Evolutionary conservation across 2,329 filamentous ascomycete species (phyloP), one percentile per base, ranked within the genome.

Genomic region (Aspergillus fructus): DNA sequence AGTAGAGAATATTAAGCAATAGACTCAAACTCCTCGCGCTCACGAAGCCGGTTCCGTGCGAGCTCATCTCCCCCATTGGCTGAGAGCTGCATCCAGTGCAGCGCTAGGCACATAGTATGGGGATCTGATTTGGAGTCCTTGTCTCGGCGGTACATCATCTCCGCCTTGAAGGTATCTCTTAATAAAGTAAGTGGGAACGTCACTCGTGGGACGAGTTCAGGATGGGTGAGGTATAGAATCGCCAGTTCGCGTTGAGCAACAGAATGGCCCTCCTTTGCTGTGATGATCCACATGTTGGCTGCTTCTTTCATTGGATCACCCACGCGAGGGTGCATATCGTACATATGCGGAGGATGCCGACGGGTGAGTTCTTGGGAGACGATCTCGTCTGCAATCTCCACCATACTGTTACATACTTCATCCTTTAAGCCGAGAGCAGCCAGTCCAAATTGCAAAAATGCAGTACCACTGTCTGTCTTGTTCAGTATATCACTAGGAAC

Each of bases 31-130:
- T 87, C 84, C 66, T 84, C 82, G 47, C 83, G 76, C 76, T 96
- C 90, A 62, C 88, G 83, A 73, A 97, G 78, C 75, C 93, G 93
- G 71, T 88, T 89, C 70, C 86, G 88, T 19, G 93, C 93, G 64
- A 96, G 79, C 68, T 89, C 85, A 71, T 97, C 93, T 1, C 92
- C 92, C n/a, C 92, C 92, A 54, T 84, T 83, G 66, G 91, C 89
- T 39, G 90, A 92, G 63, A 90, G 81, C 77, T 93, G 91, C 92
- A 97, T 97, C 93, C 93, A 97, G 79, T 97, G 93, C 75, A 96
- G 87, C 9, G 93, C 93, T 56, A 96, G 85, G 68, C 93, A 97
- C 90, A 97, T 94, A 42, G 92, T 86, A 53, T 89, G 89, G 2
- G 91, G 90, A 71, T 97, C 91, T 59, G 88, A 92, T 64, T 91